phyloP scores from a whole-genome alignment of 306 rosid genomes.

The Medicago lupulina region DNA sequence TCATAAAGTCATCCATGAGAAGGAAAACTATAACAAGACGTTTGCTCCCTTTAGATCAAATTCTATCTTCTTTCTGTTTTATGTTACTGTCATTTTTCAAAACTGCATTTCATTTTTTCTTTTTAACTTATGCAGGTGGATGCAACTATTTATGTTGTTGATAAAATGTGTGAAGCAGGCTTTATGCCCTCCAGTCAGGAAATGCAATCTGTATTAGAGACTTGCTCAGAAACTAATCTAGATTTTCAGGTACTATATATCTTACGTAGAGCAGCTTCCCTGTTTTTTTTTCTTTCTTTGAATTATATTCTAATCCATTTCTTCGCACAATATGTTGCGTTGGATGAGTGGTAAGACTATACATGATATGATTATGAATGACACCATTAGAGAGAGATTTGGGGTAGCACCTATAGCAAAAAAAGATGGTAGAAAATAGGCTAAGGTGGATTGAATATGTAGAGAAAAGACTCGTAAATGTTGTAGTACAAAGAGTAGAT shows the following conservation, averaged over 20 bases:
- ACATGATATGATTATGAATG: too few species aligned
- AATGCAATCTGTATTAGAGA: constrained; percentile 61
- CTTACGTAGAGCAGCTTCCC: not conserved
- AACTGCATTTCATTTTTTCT: constrained; percentile 20
- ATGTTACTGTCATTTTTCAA: not conserved
- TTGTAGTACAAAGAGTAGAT: too few species aligned
- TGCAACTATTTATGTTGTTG: constrained; percentile 67
- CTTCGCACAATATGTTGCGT: too few species aligned
- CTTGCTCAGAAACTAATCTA: constrained; percentile 55
- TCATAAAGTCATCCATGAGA: not conserved
- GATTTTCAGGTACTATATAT: constrained; percentile 64
- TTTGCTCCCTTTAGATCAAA: not conserved
- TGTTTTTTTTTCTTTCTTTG: too few species aligned
- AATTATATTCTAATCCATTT: too few species aligned
- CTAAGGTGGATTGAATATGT: too few species aligned
- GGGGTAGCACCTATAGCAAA: too few species aligned
- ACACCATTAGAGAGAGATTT: too few species aligned
- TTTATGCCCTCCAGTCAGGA: constrained; percentile 47
- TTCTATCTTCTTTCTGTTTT: too few species aligned
- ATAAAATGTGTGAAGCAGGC: constrained; percentile 70
- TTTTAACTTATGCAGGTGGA: constrained; percentile 56
- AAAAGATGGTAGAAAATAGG: too few species aligned
- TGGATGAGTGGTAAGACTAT: too few species aligned
- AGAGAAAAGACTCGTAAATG: too few species aligned
- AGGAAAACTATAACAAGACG: not conserved